A percentile compares a stretch with the other conserved stretches of the same genome.
Conservation (phyloP, 805 yeast species). For the Monosporozyma unispora region DNA sequence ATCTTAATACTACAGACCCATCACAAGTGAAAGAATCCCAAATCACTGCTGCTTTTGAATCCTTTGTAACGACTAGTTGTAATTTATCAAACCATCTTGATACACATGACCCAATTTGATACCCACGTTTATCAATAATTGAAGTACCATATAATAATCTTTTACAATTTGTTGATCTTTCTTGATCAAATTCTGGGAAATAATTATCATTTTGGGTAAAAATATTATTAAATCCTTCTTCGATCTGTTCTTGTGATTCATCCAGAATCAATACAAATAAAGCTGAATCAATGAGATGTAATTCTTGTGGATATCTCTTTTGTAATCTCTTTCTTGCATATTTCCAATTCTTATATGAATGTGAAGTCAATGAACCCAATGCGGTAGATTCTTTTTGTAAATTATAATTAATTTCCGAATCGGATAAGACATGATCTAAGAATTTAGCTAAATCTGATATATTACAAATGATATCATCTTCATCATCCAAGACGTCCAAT, state of each 20-base stretch:
- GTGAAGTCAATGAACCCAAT: constrained; percentile 81
- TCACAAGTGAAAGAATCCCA: constrained; percentile 90
- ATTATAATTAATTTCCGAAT: constrained; percentile 51
- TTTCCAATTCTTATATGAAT: constrained; percentile 79
- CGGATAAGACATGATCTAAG: constrained; percentile 57
- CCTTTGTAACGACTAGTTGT: constrained; percentile 74
- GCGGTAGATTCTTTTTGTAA: constrained; percentile 52
- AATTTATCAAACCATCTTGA: constrained; percentile 91
- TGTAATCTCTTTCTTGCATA: constrained; percentile 48
- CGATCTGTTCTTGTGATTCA: constrained; percentile 38
- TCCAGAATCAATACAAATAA: constrained; percentile 76
- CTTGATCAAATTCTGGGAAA: constrained; percentile 5
- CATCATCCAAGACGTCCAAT: constrained; percentile 68
- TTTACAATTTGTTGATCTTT: constrained; percentile 31
- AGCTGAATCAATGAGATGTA: constrained; percentile 57
- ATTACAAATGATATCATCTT: constrained; percentile 54
- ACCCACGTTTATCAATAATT: constrained; percentile 57
- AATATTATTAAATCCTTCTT: background rate
- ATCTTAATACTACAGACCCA: constrained; percentile 83
- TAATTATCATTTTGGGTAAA: constrained; percentile 3
- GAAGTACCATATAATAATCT: constrained; percentile 80
- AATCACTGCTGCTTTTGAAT: constrained; percentile 82
- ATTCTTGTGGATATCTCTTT: constrained; percentile 31
- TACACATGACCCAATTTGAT: constrained; percentile 86
- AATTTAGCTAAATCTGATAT: constrained; percentile 59